phyloP scores from a whole-genome alignment of 306 rosid genomes.

The Vigna hirtella region DNA sequence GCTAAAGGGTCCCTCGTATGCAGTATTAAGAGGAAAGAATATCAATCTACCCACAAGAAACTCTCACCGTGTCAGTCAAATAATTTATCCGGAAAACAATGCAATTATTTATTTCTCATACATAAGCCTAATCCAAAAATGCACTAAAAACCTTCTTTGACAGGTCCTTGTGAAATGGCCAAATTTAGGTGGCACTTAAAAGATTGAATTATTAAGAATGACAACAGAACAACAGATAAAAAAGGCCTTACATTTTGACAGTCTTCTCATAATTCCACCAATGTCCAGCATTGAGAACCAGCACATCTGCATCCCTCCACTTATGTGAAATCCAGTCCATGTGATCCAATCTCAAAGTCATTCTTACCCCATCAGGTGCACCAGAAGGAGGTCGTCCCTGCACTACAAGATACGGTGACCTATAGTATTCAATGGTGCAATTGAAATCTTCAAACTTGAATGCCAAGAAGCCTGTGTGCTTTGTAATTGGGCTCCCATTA shows the following conservation, averaged over 20 bases:
- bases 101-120: too few species aligned
- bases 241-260: constrained; percentile 61
- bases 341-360: constrained; percentile 70
- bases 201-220: constrained; percentile 37
- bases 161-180: constrained; percentile 9
- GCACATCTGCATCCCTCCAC: constrained; percentile 84
- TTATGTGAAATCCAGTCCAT: constrained; percentile 73
- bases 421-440: constrained; percentile 87
- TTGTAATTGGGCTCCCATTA: constrained; percentile 77
- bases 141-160: constrained; percentile 3
- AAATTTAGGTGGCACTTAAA: constrained; percentile 20
- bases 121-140: background rate
- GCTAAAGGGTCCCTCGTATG: background rate
- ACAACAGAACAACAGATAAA: constrained; percentile 14
- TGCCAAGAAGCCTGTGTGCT: constrained; percentile 80
- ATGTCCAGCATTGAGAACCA: constrained; percentile 87
- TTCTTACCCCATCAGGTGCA: constrained; percentile 59
- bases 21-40: too few species aligned
- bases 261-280: constrained; percentile 92
- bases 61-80: too few species aligned
- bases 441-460: constrained; percentile 83
- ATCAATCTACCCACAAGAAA: too few species aligned
- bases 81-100: too few species aligned
- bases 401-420: constrained; percentile 80
- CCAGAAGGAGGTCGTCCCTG: constrained; percentile 82